Base-by-base conservation (phyloP, 2,329 filamentous ascomycete species). In the Aspergillaceae sp. region DNA sequence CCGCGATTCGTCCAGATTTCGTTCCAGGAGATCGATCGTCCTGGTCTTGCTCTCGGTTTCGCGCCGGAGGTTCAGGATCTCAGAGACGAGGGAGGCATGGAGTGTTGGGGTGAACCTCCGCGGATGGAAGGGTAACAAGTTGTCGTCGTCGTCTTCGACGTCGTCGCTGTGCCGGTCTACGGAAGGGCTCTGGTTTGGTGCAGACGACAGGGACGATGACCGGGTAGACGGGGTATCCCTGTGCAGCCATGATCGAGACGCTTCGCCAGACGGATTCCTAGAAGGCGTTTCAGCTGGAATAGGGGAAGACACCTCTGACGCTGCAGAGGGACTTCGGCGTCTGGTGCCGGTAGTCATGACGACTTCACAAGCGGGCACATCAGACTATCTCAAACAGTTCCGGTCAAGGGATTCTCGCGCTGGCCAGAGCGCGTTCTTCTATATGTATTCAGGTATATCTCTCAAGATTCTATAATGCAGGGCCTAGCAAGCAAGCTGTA, bases 101-200 rank as follows among this genome's bases (percentile, higher is more conserved):
- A 98, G 72, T 0, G 90, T 97, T 1, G 92, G 92, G 0, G 92
- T 98, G 61, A 98, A 96, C 34, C 92, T 80, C 46, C 91, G 82
- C 3, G 92, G 89, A 61, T 98, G 92, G 29, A 96, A 74, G 26
- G 88, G 82, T 2, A 79, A 80, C 32, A 89, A 81, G 53, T 91
- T 64, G 27, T 66, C 59, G n/a, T 58, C 51, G 38, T 58, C 46
- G 47, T 67, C 62, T 9, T 67, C 61, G 26, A 65, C 53, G 54
- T 68, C 61, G 54, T 68, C 61, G 46, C 60, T 60, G 55, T 63
- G 53, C 50, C 69, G 66, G 37, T 63, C 62, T 11, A 62, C 61
- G 40, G 64, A 65, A 44, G 62, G 61, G 34, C 60, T 60, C 29
- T 70, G 70, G n/a, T 73, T 67, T 11, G 72, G 71, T 29, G 77